Base-by-base conservation (phyloP, 106 monocot species). In the Platanthera guangdongensis region DNA sequence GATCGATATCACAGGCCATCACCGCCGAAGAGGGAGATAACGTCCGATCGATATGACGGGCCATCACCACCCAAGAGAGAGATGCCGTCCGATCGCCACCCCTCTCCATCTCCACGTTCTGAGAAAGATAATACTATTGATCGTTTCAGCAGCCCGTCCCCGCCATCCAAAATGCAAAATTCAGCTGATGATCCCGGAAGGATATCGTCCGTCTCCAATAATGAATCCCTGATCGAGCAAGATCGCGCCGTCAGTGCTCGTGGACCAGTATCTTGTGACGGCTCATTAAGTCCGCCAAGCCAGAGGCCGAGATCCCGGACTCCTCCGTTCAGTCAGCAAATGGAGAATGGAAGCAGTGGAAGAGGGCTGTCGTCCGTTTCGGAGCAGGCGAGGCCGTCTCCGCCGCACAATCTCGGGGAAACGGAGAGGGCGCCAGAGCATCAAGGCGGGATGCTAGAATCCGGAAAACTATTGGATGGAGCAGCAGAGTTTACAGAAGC, bases 301-400 rank as follows among this genome's bases (percentile, higher is more conserved):
- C 74, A 70, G 46, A 60, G 59, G 65, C 69, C 62, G 22, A 19
- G 7, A 4, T 75, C 75, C 39, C 39, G 3, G 39, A 39, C 39
- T 39, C 39, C 39, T 11, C 75, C 63, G 25, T 78, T 49, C 49
- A 51, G 32, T 1, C 51, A 48, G 28, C 22, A 10, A 53, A 65
- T 14, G 11, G 75, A 82, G n/a, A 80, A 79, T 60, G 83, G 71
- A 45, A 67, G 52, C 13, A 67, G 52, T 9, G 9, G 51, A 32
- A n/a, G 21, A 46, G 72, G 45, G 30, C 12, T 11, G 25, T 80
- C 63, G 32, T 18, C 6, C 11, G 71, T 68, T 22, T 77, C 74
- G 13, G n/a, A 5, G 9, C 18, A 46, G 57, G 57, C 11, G 30
- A 47, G 62, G 7, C 19, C 11, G 47, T 63, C 76, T 18, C 78